Percentiles rank a stretch among this genome's conserved stretches.
Evolutionary conservation across 768 basidiomycete genomes (phyloP).

Genomic region (Tricholoma bakamatsutake): DNA sequence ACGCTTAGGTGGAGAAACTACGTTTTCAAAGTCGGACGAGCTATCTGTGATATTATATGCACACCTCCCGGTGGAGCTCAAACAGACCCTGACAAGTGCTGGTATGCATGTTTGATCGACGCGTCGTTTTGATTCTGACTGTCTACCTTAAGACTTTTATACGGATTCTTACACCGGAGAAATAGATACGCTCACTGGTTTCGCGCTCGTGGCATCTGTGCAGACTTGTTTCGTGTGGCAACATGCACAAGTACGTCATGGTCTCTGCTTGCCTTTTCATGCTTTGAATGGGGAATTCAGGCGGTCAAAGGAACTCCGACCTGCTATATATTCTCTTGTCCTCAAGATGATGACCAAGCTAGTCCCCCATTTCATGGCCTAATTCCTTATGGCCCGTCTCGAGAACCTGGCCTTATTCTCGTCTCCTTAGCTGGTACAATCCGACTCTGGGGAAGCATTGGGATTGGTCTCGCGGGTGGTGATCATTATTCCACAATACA

Average conservation of each 20-base stretch:
- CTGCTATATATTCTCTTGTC: conserved; percentile 79
- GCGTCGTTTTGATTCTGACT: neutral
- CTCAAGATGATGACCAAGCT: conserved; percentile 34
- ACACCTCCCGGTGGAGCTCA: conserved; percentile 66
- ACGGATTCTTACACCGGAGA: conserved; percentile 62
- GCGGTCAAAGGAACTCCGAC: conserved; percentile 69
- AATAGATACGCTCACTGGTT: conserved; percentile 68
- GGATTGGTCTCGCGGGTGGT: conserved; percentile 77
- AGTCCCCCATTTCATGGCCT: conserved; percentile 54
- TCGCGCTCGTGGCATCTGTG: conserved; percentile 64
- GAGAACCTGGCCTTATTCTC: conserved; percentile 86
- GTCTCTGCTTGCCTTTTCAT: neutral
- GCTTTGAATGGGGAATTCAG: conserved; percentile 19
- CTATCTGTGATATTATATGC: conserved; percentile 63
- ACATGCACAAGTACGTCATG: conserved; percentile 52
- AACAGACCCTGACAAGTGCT: conserved; percentile 61
- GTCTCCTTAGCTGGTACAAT: conserved; percentile 65
- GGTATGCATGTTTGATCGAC: conserved; percentile 34
- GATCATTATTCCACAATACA: conserved; percentile 51
- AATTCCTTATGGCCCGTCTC: conserved; percentile 56
- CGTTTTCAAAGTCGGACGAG: conserved; percentile 74
- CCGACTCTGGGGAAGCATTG: conserved; percentile 86
- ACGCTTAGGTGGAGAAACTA: conserved; percentile 32
- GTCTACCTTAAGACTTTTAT: conserved; percentile 49
- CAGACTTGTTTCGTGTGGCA: conserved; percentile 84